These are phyloP conservation scores for Trichoderma hamatum DNA, from an alignment of 2,329 filamentous ascomycete species.

Conservation along the genomic window DNA sequence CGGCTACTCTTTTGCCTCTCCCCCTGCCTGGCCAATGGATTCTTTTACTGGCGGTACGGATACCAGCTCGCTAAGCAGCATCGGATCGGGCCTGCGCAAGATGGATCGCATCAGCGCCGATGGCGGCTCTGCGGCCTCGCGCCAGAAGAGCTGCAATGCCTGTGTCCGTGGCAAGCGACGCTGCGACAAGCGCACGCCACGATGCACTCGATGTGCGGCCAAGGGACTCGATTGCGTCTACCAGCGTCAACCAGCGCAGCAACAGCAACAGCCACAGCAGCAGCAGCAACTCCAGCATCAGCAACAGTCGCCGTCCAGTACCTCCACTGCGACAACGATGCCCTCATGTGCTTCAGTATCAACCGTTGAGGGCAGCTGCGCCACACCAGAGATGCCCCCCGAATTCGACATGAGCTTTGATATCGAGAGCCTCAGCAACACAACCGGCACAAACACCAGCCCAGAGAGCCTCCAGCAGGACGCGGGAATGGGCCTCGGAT, in stretches of 20 bases:
- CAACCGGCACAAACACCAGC: conserved; percentile 38
- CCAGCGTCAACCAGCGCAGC: conserved; percentile 39
- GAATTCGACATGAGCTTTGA: conserved; percentile 46
- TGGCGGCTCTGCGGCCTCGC: conserved; percentile 44
- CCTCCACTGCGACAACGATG: neutral
- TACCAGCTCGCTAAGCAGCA: conserved; percentile 9
- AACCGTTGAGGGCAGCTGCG: conserved; percentile 30
- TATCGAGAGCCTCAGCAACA: conserved; percentile 38
- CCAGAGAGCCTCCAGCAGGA: conserved; percentile 38
- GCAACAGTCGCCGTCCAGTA: conserved; percentile 37
- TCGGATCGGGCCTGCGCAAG: conserved; percentile 1
- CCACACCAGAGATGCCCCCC: conserved; percentile 30
- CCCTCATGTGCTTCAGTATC: conserved; percentile 29
- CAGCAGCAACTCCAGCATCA: conserved; percentile 36
- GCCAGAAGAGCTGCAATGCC: conserved; percentile 54
- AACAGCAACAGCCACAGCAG: conserved; percentile 11
- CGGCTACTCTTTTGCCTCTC: neutral
- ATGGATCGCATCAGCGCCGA: neutral
- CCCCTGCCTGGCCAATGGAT: conserved; percentile 18
- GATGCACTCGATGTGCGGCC: conserved; percentile 48
- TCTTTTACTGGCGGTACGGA: conserved; percentile 1
- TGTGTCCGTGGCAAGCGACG: conserved; percentile 53
- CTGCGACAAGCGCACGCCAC: conserved; percentile 50
- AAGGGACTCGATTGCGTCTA: conserved; percentile 50
- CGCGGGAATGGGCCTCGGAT: conserved; percentile 32